phyloP scores from a whole-genome alignment of 768 basidiomycete genomes.

The Mycena venus region DNA sequence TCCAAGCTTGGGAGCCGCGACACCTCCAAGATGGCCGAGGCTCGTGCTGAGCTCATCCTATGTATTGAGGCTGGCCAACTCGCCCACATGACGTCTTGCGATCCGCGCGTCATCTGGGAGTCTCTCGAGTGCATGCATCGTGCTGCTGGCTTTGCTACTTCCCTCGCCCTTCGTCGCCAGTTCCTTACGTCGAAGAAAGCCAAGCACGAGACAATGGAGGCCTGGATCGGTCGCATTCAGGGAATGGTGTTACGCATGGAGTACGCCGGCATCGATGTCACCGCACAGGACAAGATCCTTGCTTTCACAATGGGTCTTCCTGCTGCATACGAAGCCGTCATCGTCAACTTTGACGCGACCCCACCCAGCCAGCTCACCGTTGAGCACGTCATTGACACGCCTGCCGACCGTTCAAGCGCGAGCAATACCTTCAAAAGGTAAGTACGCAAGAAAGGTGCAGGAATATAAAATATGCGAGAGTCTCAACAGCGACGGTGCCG shows the following conservation, averaged over 20 bases:
- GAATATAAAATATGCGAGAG: too few relatives aligned
- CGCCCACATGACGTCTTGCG: constrained; percentile 5
- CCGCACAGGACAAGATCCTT: constrained; percentile 7
- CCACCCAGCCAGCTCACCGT: constrained; percentile 14
- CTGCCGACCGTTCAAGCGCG: too few relatives aligned
- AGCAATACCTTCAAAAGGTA: too few relatives aligned
- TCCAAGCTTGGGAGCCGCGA: too few relatives aligned
- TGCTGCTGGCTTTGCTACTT: constrained; percentile 14
- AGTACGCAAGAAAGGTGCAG: too few relatives aligned
- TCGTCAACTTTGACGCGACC: constrained; percentile 25
- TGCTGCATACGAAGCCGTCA: constrained; percentile 16
- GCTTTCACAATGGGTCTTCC: constrained; percentile 26
- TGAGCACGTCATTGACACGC: constrained; percentile 18
- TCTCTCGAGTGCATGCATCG: constrained; percentile 6
- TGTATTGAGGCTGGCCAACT: constrained; percentile 10
- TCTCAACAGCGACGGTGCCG: too few relatives aligned
- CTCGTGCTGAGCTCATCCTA: constrained; percentile 14
- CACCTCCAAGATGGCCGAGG: constrained; percentile 9
- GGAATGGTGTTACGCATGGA: constrained; percentile 4
- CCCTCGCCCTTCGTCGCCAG: constrained; percentile 15
- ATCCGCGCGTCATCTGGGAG: constrained; percentile 8
- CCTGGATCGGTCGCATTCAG: constrained; percentile 9
- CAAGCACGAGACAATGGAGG: constrained; percentile 14
- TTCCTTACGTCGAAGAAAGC: constrained; percentile 14
- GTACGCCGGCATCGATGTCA: background rate